Evolutionary conservation across 768 basidiomycete species (phyloP), one percentile per base, ranked within the genome.

Genomic region (Tricholomella constricta): DNA sequence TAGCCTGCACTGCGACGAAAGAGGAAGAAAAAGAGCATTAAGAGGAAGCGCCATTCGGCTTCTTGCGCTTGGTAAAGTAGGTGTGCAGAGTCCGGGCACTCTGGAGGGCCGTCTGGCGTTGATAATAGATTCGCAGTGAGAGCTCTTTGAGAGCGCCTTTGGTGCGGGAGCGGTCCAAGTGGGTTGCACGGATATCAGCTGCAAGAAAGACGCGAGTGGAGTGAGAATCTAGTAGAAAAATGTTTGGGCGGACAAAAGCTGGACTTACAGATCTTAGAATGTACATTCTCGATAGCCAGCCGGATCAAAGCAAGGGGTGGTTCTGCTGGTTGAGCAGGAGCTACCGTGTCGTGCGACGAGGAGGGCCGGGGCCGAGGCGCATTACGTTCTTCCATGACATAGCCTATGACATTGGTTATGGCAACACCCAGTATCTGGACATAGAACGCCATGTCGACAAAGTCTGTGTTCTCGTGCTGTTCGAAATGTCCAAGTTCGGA

Each of bases 111-210:
- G 56, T 49, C 71, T 45, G 61, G 56, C 80, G 83, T 59, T 88
- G 85, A 61, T 86, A 89, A 61, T 80, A 66, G 11, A 91, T 68
- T 20, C 84, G 80, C 72, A 86, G 78, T 8, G 80, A 73, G 12
- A 89, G 66, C 38, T 79, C 80, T 62, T 91, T 86, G 44, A 91
- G 67, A 0, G 79, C 78, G 2, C 82, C 85, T 59, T 91, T 92
- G 4, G 83, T 78, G 51, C 86, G 78, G 2, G 89, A 89, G 42
- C 90, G 83, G 56, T 91, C 89, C 29, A 92, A 74, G 65, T 88
- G 82, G 2, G 85, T 82, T 23, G 86, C 88, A 41, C 88, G 85
- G 2, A 83, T 84, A 63, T 91, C 89, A 41, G 81, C 88, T 89
- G 53, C 11, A 37, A 32, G 31, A 27, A 29, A 17, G 35, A 9